Evolutionary conservation across 257 asterid genomes (phyloP).

Genomic region (Nicotiana knightiana): DNA sequence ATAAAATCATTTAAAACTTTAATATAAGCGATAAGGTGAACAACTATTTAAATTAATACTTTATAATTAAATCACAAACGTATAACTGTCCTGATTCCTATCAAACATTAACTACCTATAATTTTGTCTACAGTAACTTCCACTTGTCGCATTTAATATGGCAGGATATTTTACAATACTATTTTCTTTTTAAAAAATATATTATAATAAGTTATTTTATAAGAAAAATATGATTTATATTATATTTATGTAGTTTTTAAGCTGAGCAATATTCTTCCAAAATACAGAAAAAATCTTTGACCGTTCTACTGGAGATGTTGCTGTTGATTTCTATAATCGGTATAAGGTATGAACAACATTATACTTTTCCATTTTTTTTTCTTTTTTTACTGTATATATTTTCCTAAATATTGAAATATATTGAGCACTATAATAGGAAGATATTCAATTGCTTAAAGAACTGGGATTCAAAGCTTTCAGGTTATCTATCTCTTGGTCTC

Average conservation of each 20-base stretch:
- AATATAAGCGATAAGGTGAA: no score
- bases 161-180: no score
- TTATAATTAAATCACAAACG: neutral
- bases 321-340: slow-evolving; percentile 26
- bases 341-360: slow-evolving; percentile 19
- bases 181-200: no score
- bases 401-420: neutral
- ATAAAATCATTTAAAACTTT: no score
- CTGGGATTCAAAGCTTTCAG: slow-evolving; percentile 18
- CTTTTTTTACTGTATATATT: neutral
- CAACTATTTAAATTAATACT: no score
- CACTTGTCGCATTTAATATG: no score
- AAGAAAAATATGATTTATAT: no score
- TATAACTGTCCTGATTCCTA: neutral
- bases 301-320: slow-evolving; percentile 21
- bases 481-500: slow-evolving; percentile 36
- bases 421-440: slow-evolving; percentile 13
- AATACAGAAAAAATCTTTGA: slow-evolving; percentile 26
- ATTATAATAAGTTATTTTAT: no score
- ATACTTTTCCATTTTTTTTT: neutral
- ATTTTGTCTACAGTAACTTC: no score
- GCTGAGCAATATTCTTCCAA: neutral
- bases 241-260: no score
- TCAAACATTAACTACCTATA: no score
- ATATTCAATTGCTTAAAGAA: slow-evolving; percentile 11